Percentiles rank a stretch among this genome's conserved stretches.
phyloP scores from a whole-genome alignment of 2,329 filamentous ascomycete species.

The Clarireedia monteithiana region DNA sequence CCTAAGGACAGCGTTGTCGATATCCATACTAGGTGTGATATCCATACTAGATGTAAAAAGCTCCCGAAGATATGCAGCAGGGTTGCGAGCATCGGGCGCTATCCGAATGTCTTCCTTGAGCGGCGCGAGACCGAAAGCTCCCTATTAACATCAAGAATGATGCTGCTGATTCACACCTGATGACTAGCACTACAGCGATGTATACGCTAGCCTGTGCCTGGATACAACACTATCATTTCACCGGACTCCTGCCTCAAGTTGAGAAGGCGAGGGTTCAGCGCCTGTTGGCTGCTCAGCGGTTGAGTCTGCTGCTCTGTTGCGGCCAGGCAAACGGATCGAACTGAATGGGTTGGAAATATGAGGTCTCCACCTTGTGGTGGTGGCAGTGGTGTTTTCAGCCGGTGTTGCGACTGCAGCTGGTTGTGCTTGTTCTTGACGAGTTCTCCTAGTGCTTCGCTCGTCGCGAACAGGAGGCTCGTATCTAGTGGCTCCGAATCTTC shows the following conservation, averaged over 20 bases:
- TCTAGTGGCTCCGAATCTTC: constrained; percentile 14
- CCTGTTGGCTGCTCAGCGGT: constrained; percentile 5
- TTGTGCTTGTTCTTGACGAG: background rate
- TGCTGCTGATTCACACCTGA: no score
- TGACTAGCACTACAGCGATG: no score
- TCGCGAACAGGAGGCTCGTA: background rate
- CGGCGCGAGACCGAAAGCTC: no score
- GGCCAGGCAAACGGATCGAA: constrained; percentile 16
- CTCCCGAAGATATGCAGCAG: no score
- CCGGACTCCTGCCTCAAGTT: constrained; percentile 27
- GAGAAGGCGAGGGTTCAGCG: constrained; percentile 26
- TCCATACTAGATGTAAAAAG: no score
- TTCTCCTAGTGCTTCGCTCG: background rate
- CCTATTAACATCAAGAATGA: no score
- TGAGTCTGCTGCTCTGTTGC: constrained; percentile 11
- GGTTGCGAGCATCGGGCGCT: no score
- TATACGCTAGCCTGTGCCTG: background rate
- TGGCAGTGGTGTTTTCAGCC: constrained; percentile 4
- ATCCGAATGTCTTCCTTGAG: no score
- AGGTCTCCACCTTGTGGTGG: constrained; percentile 20
- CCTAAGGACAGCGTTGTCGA: background rate
- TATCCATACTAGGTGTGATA: no score
- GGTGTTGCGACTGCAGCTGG: constrained; percentile 3
- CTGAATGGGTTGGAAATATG: constrained; percentile 23
- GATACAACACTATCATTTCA: background rate